Base-by-base conservation (phyloP, 345 rosid species). In the Moricandia arvensis region DNA sequence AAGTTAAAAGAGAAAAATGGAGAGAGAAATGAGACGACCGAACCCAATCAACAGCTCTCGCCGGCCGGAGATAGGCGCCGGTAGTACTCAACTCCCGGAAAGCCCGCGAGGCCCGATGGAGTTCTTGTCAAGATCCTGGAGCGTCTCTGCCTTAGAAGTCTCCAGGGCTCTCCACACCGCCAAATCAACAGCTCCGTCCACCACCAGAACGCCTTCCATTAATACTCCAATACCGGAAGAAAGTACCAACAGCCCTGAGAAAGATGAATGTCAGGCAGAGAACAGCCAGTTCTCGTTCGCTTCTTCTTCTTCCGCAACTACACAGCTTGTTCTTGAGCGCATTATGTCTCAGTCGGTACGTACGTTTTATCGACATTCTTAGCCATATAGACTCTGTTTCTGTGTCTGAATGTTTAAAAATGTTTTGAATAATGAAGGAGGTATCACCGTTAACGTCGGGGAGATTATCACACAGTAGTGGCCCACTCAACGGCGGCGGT, bases 271-370 rank as follows among this genome's bases (percentile, higher is more conserved):
- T 29, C 73, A 33, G 8, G 73, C 63, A 1, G 81, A 78, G 58
- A 77, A 45, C 71, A 68, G 78, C 58, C 96, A 84, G 82, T 87
- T 86, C 80, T 85, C 97, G 13, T 87, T 87, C 37, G 82, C 87
- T 67, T 86, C 94, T 18, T 85, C 93, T 4, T 85, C 93, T 4
- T n/a, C n/a, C n/a, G 89, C 93, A 29, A 88, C 93, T 59, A 89
- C 97, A 27, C 98, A 94, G 83, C 91, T 91, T 59, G 88, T 94
- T 63, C 97, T 94, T 10, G 98, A 94, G 41, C 98, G 97, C 72
- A 94, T 94, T 47, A 89, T 91, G 97, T 89, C 96, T 18, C 98
- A 91, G 61, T 90, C 98, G 71, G 98, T 91, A 66, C 79, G 69
- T 65, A 65, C 13, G n/a, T 83, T 26, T 24, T 8, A 2, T 64